A percentile compares a stretch with the other conserved stretches of the same genome.
These are phyloP conservation scores for Epicoccum sorghinum DNA, from an alignment of 2,329 filamentous ascomycete species.

Conservation along the genomic window DNA sequence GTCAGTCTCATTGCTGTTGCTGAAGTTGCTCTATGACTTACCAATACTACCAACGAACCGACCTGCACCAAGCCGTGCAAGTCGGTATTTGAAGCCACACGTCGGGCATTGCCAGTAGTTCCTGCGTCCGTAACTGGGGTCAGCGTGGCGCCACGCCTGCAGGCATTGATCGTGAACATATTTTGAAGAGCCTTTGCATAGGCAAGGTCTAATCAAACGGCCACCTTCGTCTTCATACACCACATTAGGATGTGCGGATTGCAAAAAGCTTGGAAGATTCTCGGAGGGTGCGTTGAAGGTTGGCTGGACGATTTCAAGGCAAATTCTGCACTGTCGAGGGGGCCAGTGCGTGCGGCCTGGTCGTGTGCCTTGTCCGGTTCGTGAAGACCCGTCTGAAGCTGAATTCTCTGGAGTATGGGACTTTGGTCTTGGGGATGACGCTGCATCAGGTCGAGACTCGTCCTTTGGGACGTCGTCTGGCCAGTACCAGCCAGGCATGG, in stretches of 20 bases:
- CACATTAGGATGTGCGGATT: conserved; percentile 59
- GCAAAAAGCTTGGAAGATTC: conserved; percentile 62
- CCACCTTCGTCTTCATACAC: conserved; percentile 77
- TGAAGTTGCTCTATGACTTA: conserved; percentile 29
- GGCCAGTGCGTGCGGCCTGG: conserved; percentile 61
- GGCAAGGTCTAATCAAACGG: conserved; percentile 84
- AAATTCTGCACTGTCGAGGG: conserved; percentile 84
- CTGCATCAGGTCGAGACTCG: conserved; percentile 16
- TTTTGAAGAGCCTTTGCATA: conserved; percentile 89
- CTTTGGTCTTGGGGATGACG: conserved; percentile 23
- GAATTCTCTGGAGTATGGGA: conserved; percentile 25
- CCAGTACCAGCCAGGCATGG: conserved; percentile 55
- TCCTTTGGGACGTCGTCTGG: conserved; percentile 52
- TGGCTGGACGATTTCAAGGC: conserved; percentile 73
- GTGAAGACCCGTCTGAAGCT: conserved; percentile 18
- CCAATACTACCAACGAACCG: conserved; percentile 60
- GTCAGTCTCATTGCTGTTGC: neutral
- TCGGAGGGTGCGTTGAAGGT: conserved; percentile 63
- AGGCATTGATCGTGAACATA: conserved; percentile 95
- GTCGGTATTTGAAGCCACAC: conserved; percentile 80
- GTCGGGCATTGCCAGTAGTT: conserved; percentile 90
- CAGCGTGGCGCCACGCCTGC: conserved; percentile 77
- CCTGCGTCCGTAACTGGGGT: conserved; percentile 66
- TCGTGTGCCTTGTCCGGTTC: conserved; percentile 20
- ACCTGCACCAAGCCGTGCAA: conserved; percentile 78